phyloP scores from a whole-genome alignment of 306 rosid genomes.

The Corylus avellana region DNA sequence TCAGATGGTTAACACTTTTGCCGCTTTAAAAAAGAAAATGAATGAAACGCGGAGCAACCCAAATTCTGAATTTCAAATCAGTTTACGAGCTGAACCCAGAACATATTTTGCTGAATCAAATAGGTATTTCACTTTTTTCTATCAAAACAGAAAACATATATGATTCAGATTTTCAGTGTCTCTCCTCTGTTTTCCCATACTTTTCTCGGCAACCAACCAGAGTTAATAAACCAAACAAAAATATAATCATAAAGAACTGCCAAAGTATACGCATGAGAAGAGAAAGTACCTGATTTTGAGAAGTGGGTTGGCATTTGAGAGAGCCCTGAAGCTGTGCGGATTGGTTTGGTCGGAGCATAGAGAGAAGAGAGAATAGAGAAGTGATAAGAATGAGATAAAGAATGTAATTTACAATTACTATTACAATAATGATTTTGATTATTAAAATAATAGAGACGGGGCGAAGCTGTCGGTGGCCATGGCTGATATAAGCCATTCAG shows the following conservation, averaged over 20 bases:
- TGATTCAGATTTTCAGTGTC: background rate
- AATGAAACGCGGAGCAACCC: background rate
- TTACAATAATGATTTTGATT: conserved; percentile 3
- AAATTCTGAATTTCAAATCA: background rate
- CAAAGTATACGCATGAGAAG: background rate
- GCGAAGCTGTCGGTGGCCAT: conserved; percentile 42
- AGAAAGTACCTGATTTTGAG: conserved; percentile 56
- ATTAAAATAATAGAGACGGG: conserved; percentile 27
- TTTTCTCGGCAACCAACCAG: background rate
- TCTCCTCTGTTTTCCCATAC: background rate
- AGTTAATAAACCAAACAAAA: conserved; percentile 1
- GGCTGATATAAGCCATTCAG: conserved; percentile 57
- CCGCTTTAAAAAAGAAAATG: background rate
- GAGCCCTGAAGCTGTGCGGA: conserved; percentile 28
- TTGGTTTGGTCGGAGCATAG: conserved; percentile 19
- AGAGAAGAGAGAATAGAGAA: conserved; percentile 36
- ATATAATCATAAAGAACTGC: conserved; percentile 2
- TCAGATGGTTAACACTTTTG: background rate
- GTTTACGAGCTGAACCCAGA: background rate
- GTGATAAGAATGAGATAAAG: conserved; percentile 32
- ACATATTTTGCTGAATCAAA: background rate
- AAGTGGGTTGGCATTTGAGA: conserved; percentile 37
- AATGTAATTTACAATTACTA: conserved; percentile 32
- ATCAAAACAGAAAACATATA: background rate
- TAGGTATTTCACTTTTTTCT: background rate